Evolutionary conservation across 1,284 basidiomycete species (phyloP).

Genomic region (Moesziomyces antarcticus): DNA sequence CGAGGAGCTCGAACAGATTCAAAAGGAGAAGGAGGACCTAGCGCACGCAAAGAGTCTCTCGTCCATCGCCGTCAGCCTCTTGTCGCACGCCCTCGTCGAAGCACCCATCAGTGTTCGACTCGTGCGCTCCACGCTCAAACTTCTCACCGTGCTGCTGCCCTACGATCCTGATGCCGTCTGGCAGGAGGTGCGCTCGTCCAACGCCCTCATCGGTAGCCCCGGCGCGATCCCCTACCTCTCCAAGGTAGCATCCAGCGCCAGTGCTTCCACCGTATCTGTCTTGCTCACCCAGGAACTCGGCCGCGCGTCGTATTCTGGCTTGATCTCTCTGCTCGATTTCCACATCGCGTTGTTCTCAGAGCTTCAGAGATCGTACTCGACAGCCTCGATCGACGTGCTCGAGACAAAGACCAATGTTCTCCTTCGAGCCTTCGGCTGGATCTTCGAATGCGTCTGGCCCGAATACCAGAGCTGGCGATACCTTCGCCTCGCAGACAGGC

Average conservation of each 20-base stretch:
- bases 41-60: conserved; percentile 71
- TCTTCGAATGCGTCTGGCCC: conserved; percentile 86
- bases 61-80: conserved; percentile 81
- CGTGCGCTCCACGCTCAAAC: conserved; percentile 81
- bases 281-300: conserved; percentile 78
- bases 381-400: conserved; percentile 72
- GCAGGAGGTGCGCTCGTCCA: conserved; percentile 83
- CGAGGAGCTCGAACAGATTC: conserved; percentile 45
- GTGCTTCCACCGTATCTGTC: conserved; percentile 68
- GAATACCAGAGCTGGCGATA: conserved; percentile 86
- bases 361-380: conserved; percentile 74
- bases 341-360: conserved; percentile 81
- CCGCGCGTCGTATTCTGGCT: conserved; percentile 81
- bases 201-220: conserved; percentile 76
- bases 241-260: conserved; percentile 13
- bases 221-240: conserved; percentile 37
- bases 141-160: conserved; percentile 81
- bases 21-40: conserved; percentile 47
- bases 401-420: conserved; percentile 84
- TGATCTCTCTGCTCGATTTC: conserved; percentile 79
- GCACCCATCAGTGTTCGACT: conserved; percentile 73
- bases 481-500: conserved; percentile 78
- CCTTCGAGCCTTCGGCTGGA: conserved; percentile 78
- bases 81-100: conserved; percentile 81
- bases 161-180: conserved; percentile 82